Evolutionary conservation across 345 rosid species (phyloP), one percentile per base, ranked within the genome.

Genomic region (Linum tenue): DNA sequence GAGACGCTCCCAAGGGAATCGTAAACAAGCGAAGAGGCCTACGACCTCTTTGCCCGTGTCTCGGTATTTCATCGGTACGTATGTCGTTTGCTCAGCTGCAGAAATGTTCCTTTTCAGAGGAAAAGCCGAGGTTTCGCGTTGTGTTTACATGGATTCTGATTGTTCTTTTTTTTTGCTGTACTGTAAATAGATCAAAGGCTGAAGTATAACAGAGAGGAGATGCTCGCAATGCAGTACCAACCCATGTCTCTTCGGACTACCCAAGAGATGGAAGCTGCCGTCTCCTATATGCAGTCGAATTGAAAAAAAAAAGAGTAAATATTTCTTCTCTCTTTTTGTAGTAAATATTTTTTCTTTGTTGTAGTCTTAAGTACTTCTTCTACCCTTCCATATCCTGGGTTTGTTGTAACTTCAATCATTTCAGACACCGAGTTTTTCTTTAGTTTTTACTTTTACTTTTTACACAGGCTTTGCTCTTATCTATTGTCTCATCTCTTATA

Each of bases 161-260:
- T 22, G 31, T 17, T 31, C 5, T 2, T 55, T 36, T 9, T 9
- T 12, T 36, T 57, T 58, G 39, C 9, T 53, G 59, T 40, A 48
- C 5, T 51, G 51, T 31, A 12, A 16, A 50, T 38, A 87, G 98
- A 89, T 84, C 95, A 89, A 81, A 85, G 96, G 75, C 41, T 85
- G 82, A 86, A 86, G 77, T 88, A 91, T 65, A 65, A 62, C 66
- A 80, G 82, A 72, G 90, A 83, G 73, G 85, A 80, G 69, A 67
- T 91, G 67, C 84, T 87, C 53, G 79, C 77, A 31, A 71, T 89
- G 64, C 90, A 73, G 64, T 56, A 66, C 63, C 74, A 85, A 5
- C 69, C 96, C 5, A 62, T 66, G 37, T 78, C 86, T 61, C 72
- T 64, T 43, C 56, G 22, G 57, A 50, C 62, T 71, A 39, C 68